These are phyloP conservation scores for Omphalotus guepiniiformis DNA, from an alignment of 768 basidiomycete species.

Conservation along the genomic window DNA sequence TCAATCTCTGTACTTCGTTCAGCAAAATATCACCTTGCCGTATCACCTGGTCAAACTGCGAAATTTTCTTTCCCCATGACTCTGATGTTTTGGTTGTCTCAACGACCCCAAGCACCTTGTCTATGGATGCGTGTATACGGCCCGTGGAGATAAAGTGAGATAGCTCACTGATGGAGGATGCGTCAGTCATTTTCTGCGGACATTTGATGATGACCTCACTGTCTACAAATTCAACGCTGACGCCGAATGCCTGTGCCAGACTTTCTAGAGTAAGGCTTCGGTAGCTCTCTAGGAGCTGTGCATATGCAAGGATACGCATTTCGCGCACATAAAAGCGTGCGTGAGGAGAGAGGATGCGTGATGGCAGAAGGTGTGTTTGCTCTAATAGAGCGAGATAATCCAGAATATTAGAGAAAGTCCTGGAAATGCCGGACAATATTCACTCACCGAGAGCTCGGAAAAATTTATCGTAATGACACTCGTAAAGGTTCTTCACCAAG, in stretches of 20 bases:
- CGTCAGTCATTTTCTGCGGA: neutral
- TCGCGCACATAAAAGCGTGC: slow-evolving; percentile 89
- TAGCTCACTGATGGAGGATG: slow-evolving; percentile 57
- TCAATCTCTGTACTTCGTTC: slow-evolving; percentile 82
- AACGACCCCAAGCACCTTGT: slow-evolving; percentile 92
- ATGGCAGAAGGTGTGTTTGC: slow-evolving; percentile 82
- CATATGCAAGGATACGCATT: slow-evolving; percentile 93
- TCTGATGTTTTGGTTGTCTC: slow-evolving; percentile 70
- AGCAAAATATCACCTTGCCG: slow-evolving; percentile 89
- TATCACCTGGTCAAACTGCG: slow-evolving; percentile 90
- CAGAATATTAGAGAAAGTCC: slow-evolving; percentile 25
- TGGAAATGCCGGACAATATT: slow-evolving; percentile 5
- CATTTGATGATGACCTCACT: slow-evolving; percentile 45
- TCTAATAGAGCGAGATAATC: slow-evolving; percentile 93
- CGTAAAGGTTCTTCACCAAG: slow-evolving; percentile 82
- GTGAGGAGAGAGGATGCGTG: slow-evolving; percentile 81
- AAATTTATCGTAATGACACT: slow-evolving; percentile 93
- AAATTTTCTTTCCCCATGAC: slow-evolving; percentile 48
- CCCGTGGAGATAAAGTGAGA: slow-evolving; percentile 88
- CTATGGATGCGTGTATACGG: slow-evolving; percentile 83
- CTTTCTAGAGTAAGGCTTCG: slow-evolving; percentile 85
- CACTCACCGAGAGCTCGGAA: slow-evolving; percentile 78
- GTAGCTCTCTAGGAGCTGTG: slow-evolving; percentile 89
- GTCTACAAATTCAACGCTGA: slow-evolving; percentile 84
- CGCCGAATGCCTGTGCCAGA: slow-evolving; percentile 84